Evolutionary conservation across 1,284 basidiomycete genomes (phyloP).

Genomic region (Hemileia vastatrix): DNA sequence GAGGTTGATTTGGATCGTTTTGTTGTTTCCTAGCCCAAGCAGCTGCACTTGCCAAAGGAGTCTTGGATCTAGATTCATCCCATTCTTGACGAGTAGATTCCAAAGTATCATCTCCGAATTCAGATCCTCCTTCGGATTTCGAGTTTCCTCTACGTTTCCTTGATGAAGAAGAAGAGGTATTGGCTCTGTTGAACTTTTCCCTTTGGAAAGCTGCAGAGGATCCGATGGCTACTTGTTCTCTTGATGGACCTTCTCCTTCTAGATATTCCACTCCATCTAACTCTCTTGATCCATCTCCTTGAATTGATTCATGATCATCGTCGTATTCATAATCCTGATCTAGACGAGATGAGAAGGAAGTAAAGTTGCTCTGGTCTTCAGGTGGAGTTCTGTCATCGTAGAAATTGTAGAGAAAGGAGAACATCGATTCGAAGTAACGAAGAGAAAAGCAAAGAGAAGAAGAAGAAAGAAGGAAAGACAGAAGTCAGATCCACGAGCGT

Average conservation of each 20-base stretch:
- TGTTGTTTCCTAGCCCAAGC: background rate
- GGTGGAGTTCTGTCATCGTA: background rate
- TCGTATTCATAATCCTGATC: background rate
- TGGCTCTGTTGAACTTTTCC: background rate
- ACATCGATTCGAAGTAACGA: no score
- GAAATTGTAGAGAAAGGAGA: background rate
- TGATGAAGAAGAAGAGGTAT: background rate
- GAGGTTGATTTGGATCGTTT: background rate
- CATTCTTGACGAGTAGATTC: background rate
- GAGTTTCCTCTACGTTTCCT: background rate
- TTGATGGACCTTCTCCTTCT: background rate
- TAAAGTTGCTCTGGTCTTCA: background rate
- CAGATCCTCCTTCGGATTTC: background rate
- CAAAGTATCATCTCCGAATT: background rate
- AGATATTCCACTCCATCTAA: background rate
- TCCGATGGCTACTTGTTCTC: background rate
- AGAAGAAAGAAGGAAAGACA: no score
- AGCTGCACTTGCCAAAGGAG: background rate
- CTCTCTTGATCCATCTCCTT: background rate
- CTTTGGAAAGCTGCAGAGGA: background rate
- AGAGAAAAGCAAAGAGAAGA: no score
- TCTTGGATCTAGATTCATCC: background rate
- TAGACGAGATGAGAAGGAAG: background rate
- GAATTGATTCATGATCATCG: background rate
- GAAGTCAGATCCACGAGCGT: no score